Evolutionary conservation across 108 stramenopile species (phyloP).

Genomic region (Fragilaria radians): DNA sequence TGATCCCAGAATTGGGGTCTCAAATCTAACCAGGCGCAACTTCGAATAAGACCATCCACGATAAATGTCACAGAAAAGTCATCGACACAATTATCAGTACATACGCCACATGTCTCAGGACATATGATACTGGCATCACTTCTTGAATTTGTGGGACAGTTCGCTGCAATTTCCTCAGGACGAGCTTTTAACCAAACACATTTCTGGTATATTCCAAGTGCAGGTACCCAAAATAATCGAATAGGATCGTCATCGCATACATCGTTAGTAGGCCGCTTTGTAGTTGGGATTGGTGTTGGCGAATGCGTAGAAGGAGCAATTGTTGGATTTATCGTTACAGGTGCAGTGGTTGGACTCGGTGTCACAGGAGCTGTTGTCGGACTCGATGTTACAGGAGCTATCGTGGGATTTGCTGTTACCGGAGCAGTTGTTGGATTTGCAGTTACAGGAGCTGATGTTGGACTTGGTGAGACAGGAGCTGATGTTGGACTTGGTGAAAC

Average conservation of each 20-base stretch:
- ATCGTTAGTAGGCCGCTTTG: background rate
- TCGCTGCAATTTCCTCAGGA: background rate
- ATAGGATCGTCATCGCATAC: background rate
- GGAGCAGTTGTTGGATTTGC: background rate
- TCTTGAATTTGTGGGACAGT: background rate
- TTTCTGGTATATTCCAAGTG: background rate
- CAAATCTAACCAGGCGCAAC: background rate
- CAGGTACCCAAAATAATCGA: background rate
- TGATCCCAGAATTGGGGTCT: too few relatives aligned
- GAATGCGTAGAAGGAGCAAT: too few relatives aligned
- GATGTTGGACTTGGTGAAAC: background rate
- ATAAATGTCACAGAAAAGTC: background rate
- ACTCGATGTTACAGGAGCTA: background rate
- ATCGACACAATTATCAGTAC: background rate
- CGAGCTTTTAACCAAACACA: background rate
- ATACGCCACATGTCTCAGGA: background rate
- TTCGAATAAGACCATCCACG: background rate
- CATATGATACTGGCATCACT: background rate
- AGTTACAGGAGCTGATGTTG: background rate
- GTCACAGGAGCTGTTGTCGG: background rate
- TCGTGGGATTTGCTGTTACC: background rate
- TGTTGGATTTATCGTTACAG: background rate
- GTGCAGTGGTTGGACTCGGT: background rate
- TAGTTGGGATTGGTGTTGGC: background rate
- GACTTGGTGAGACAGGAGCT: conserved; percentile 1